phyloP scores from a whole-genome alignment of 768 basidiomycete genomes.

The Arthromyces matolae region DNA sequence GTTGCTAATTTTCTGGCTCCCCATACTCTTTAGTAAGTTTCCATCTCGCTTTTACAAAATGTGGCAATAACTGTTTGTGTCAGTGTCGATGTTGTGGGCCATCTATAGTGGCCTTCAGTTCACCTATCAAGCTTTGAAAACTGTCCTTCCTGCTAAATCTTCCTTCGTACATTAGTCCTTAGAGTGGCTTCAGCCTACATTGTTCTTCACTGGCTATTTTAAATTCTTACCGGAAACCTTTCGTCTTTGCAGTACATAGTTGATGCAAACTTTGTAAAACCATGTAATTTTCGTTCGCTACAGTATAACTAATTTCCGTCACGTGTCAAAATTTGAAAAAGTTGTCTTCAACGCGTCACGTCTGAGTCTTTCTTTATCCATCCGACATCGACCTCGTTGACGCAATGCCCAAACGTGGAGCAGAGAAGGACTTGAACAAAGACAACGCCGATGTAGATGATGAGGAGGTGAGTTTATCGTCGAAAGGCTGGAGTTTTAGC shows the following conservation, averaged over 20 bases:
- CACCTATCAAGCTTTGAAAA: constrained; percentile 45
- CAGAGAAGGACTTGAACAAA: constrained; percentile 67
- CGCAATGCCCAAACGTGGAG: constrained; percentile 55
- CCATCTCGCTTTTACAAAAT: constrained; percentile 2
- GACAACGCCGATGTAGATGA: constrained; percentile 44
- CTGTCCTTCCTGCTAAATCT: constrained; percentile 42
- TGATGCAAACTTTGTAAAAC: too few relatives aligned
- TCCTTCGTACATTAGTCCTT: constrained; percentile 35
- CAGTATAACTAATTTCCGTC: too few relatives aligned
- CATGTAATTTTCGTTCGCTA: too few relatives aligned
- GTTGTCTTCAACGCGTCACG: constrained; percentile 9
- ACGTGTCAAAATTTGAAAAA: constrained; percentile 12
- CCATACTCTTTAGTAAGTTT: constrained; percentile 72
- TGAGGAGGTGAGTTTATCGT: constrained; percentile 25
- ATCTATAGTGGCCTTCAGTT: constrained; percentile 53
- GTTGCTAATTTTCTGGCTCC: constrained; percentile 84
- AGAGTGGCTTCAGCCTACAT: too few relatives aligned
- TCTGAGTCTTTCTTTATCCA: neutral
- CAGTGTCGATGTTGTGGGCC: constrained; percentile 63
- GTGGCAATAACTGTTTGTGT: constrained; percentile 1
- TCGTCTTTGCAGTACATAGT: too few relatives aligned
- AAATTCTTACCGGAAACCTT: too few relatives aligned
- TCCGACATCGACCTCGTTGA: neutral
- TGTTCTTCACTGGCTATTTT: too few relatives aligned
- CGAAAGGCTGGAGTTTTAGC: neutral